A percentile compares a stretch with the other conserved stretches of the same genome.
Evolutionary conservation across 805 yeast species (phyloP).

Genomic region (Saturnispora gosingensis): DNA sequence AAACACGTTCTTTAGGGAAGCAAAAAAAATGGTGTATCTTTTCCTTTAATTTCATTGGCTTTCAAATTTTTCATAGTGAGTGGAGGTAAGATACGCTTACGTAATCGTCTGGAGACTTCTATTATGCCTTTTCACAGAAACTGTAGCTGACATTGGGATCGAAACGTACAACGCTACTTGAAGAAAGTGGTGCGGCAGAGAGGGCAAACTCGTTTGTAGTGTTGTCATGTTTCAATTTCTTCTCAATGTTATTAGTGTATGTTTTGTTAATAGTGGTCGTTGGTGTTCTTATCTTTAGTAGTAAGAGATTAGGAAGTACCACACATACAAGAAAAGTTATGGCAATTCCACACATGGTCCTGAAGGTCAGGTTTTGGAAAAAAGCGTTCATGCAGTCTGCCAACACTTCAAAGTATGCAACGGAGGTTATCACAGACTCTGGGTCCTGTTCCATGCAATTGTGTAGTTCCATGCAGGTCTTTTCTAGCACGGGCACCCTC

Average conservation of each 20-base stretch:
- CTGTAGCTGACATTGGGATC: constrained; percentile 26
- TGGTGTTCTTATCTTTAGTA: constrained; percentile 19
- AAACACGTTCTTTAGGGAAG: background rate
- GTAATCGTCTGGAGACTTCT: background rate
- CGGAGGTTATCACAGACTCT: constrained; percentile 28
- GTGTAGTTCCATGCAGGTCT: constrained; percentile 63
- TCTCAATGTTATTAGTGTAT: constrained; percentile 12
- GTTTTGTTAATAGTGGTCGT: constrained; percentile 19
- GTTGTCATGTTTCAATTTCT: background rate
- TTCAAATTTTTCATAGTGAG: background rate
- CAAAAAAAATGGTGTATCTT: constrained; percentile 6
- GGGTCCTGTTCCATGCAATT: constrained; percentile 80
- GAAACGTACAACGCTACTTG: constrained; percentile 17
- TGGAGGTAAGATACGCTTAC: background rate
- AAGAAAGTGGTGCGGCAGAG: background rate
- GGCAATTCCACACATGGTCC: constrained; percentile 18
- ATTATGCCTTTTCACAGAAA: constrained; percentile 11
- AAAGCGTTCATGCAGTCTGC: constrained; percentile 29
- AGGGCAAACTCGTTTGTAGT: background rate
- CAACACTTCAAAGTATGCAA: constrained; percentile 26
- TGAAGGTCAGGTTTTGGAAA: constrained; percentile 23
- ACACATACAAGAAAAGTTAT: constrained; percentile 12
- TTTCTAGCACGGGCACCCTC: constrained; percentile 69
- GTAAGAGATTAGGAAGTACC: constrained; percentile 23
- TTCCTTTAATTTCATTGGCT: constrained; percentile 12